Conservation (phyloP, 257 asterid genomes). For the Oldenlandia corymbosa region DNA sequence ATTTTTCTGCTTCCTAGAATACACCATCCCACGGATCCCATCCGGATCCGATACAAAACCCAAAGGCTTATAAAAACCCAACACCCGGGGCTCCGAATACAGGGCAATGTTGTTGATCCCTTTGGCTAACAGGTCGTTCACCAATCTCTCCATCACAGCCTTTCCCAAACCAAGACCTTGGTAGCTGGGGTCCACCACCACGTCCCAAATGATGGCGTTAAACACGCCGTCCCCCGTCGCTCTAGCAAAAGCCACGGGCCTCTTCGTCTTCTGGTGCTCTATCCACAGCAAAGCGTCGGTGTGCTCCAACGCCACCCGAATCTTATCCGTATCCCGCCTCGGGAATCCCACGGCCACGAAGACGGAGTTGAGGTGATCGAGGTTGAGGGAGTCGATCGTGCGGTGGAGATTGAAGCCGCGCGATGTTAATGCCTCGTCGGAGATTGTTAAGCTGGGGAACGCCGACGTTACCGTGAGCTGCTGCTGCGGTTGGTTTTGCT, state of each 20-base stretch:
- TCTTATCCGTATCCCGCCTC: slow-evolving; percentile 61
- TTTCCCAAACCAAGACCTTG: slow-evolving; percentile 92
- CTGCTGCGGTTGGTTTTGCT: slow-evolving; percentile 20
- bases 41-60: slow-evolving; percentile 93
- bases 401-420: slow-evolving; percentile 85
- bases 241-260: slow-evolving; percentile 93
- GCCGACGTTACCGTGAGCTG: slow-evolving; percentile 14
- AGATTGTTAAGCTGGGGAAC: slow-evolving; percentile 29
- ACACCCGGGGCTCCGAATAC: slow-evolving; percentile 95
- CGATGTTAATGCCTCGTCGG: slow-evolving; percentile 55
- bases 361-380: slow-evolving; percentile 74
- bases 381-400: slow-evolving; percentile 46
- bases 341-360: slow-evolving; percentile 93
- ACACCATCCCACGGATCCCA: slow-evolving; percentile 93
- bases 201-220: slow-evolving; percentile 93
- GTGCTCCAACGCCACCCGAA: slow-evolving; percentile 79
- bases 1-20: slow-evolving; percentile 50
- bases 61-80: slow-evolving; percentile 86
- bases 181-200: slow-evolving; percentile 90
- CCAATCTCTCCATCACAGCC: slow-evolving; percentile 87
- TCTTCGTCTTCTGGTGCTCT: slow-evolving; percentile 52
- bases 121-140: slow-evolving; percentile 51
- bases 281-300: slow-evolving; percentile 81
- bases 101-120: slow-evolving; percentile 73
- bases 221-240: slow-evolving; percentile 97